These are phyloP conservation scores for Mycosphaerelloides madeirae DNA, from an alignment of 2,329 filamentous ascomycete species.

Conservation along the genomic window DNA sequence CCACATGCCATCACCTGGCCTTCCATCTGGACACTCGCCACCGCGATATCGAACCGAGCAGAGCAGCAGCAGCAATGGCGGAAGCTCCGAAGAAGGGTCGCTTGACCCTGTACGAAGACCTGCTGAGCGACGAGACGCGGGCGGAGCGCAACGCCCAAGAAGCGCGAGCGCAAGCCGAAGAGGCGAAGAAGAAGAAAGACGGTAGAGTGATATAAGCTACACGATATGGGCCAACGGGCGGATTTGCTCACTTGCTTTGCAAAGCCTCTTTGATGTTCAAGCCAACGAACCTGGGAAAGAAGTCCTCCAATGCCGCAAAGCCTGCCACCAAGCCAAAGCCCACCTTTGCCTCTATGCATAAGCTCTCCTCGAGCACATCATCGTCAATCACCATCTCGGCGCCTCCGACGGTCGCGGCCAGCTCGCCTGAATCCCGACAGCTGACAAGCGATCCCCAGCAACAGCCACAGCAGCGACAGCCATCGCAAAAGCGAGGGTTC, in stretches of 20 bases:
- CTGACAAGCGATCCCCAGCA: constrained; percentile 24
- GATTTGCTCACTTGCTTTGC: constrained; percentile 45
- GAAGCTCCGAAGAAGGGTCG: constrained; percentile 24
- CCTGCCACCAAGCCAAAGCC: constrained; percentile 59
- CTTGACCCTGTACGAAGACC: constrained; percentile 62
- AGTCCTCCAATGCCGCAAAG: constrained; percentile 52
- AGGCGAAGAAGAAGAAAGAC: constrained; percentile 53
- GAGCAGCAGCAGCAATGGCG: constrained; percentile 14
- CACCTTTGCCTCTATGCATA: constrained; percentile 41
- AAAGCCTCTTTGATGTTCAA: constrained; percentile 74
- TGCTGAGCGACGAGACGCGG: constrained; percentile 58
- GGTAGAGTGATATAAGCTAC: constrained; percentile 48
- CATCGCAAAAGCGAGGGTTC: constrained; percentile 53
- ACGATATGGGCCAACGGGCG: constrained; percentile 32
- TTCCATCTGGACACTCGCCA: too few relatives aligned
- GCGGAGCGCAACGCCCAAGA: constrained; percentile 59
- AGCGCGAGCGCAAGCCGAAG: constrained; percentile 46
- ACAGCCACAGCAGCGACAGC: constrained; percentile 34
- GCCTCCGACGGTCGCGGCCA: constrained; percentile 24
- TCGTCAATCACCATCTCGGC: constrained; percentile 7
- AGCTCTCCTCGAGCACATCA: constrained; percentile 25
- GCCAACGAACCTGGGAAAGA: constrained; percentile 59
- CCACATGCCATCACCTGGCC: too few relatives aligned
- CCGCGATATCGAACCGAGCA: background rate
- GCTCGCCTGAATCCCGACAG: constrained; percentile 20